Base-by-base conservation (phyloP, 768 basidiomycete genomes). In the Xanthoconium stramineum region DNA sequence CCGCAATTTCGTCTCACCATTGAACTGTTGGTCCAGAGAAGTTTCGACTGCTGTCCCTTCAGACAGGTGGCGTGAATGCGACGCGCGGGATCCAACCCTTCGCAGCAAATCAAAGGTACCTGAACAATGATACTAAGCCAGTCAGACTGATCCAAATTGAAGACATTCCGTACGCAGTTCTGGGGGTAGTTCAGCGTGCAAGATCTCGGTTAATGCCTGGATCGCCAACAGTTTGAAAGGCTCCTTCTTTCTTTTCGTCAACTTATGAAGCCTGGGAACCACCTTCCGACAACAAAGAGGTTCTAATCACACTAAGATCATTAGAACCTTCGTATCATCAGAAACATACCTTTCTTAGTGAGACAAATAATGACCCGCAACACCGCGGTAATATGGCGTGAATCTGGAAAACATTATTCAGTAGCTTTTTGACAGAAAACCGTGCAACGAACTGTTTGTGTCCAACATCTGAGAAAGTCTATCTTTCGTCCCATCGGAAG, bases 141-240 rank as follows among this genome's bases (percentile, higher is more conserved):
- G 10, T 28, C n/a, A 9, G 29, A 32, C 19, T 9, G 11, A 5
- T 12, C 3, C 5, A 32, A 14, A 17, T 37, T n/a, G 19, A 11
- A 28, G n/a, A 39, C 10, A 6, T 36, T 55, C 42, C 24, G 50
- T 45, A 59, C 65, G 50, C 54, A 55, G 49, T 42, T 57, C 55
- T 24, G 50, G 57, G 7, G 35, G 13, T 12, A 55, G 42, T 55
- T 58, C 53, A 8, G 53, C 43, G 12, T 47, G 43, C 9, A 59
- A 58, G n/a, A 65, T 19, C n/a, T 56, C 58, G 15, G 65, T 57
- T 1, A 65, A 53, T 13, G 55, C 64, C 29, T 65, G 61, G 10
- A 65, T 64, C 28, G 63, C 65, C 36, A 62, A 46, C 36, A 62
- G 15, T 33, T 61, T 60, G 11, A 59, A 55, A 14, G 56, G 57